phyloP scores from a whole-genome alignment of 1,284 basidiomycete species.

The Trametes polyzona region DNA sequence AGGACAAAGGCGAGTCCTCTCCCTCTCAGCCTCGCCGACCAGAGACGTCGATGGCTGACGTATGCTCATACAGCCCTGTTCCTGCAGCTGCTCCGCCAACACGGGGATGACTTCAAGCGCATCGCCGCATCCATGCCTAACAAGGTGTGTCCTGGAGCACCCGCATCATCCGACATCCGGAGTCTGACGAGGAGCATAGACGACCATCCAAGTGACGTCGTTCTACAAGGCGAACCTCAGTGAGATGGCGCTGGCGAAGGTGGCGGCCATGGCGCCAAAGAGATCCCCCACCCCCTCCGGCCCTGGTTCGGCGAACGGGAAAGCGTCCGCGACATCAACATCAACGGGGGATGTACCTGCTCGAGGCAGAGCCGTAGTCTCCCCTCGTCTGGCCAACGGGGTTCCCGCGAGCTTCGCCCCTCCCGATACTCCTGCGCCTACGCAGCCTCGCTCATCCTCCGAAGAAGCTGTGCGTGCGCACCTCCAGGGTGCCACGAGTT shows the following conservation, averaged over 20 bases:
- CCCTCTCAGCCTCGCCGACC: slow-evolving; percentile 27
- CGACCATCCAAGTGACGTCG: slow-evolving; percentile 75
- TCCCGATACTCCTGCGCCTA: not conserved
- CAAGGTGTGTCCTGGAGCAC: slow-evolving; percentile 50
- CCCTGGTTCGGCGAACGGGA: not conserved
- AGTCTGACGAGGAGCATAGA: slow-evolving; percentile 43
- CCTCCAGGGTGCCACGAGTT: not conserved
- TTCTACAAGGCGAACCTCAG: slow-evolving; percentile 59
- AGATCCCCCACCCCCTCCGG: slow-evolving; percentile 36
- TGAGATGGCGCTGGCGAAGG: slow-evolving; percentile 48
- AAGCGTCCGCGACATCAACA: not conserved
- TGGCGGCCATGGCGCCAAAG: slow-evolving; percentile 40
- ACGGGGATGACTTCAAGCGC: slow-evolving; percentile 77
- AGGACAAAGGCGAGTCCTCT: slow-evolving; percentile 57
- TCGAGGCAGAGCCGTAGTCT: not conserved
- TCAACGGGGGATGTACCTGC: not conserved
- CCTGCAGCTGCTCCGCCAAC: slow-evolving; percentile 62
- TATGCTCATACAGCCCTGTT: slow-evolving; percentile 51
- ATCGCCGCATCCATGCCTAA: slow-evolving; percentile 77
- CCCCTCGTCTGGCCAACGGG: not conserved
- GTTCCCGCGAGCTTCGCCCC: not conserved
- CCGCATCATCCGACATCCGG: not conserved
- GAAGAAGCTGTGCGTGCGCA: slow-evolving; percentile 19
- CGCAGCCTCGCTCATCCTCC: slow-evolving; percentile 6
- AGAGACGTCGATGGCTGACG: slow-evolving; percentile 47